phyloP scores from a whole-genome alignment of 2,329 filamentous ascomycete genomes.

The Diaporthe eres region DNA sequence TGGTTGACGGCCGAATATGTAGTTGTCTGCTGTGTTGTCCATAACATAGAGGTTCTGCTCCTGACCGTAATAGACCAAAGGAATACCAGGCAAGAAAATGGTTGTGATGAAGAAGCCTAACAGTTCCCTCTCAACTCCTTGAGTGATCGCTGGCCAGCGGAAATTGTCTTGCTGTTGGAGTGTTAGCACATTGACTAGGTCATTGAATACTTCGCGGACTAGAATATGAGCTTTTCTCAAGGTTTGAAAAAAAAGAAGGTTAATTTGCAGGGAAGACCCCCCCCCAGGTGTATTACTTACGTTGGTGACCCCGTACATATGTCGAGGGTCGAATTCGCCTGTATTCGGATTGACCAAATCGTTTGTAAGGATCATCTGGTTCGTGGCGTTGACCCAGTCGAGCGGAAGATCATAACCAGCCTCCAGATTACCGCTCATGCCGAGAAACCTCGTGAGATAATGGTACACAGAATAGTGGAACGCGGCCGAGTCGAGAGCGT shows the following conservation, averaged over 20 bases:
- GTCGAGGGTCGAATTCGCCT: slow-evolving; percentile 72
- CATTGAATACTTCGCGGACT: background rate
- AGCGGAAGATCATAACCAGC: slow-evolving; percentile 67
- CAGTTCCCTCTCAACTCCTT: slow-evolving; percentile 69
- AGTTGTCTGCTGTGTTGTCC: slow-evolving; percentile 73
- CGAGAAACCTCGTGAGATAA: slow-evolving; percentile 72
- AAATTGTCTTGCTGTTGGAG: slow-evolving; percentile 68
- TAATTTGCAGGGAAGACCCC: slow-evolving; percentile 47
- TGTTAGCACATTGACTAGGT: background rate
- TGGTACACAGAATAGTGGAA: slow-evolving; percentile 77
- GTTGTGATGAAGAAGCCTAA: slow-evolving; percentile 71
- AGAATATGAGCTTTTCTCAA: background rate
- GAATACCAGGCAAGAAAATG: slow-evolving; percentile 71
- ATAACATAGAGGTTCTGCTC: slow-evolving; percentile 74
- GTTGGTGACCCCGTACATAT: slow-evolving; percentile 65
- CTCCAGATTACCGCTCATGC: slow-evolving; percentile 69
- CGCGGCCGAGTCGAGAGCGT: slow-evolving; percentile 70
- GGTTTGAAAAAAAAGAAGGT: slow-evolving; percentile 42
- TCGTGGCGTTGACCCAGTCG: slow-evolving; percentile 67
- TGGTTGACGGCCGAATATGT: slow-evolving; percentile 73
- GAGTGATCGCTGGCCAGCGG: slow-evolving; percentile 71
- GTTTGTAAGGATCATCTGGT: slow-evolving; percentile 68
- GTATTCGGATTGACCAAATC: slow-evolving; percentile 70
- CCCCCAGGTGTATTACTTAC: background rate
- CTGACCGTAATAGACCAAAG: slow-evolving; percentile 73